A percentile compares a stretch with the other conserved stretches of the same genome.
Conservation (phyloP, 768 basidiomycete species). For the Fistulinella prunicolor region DNA sequence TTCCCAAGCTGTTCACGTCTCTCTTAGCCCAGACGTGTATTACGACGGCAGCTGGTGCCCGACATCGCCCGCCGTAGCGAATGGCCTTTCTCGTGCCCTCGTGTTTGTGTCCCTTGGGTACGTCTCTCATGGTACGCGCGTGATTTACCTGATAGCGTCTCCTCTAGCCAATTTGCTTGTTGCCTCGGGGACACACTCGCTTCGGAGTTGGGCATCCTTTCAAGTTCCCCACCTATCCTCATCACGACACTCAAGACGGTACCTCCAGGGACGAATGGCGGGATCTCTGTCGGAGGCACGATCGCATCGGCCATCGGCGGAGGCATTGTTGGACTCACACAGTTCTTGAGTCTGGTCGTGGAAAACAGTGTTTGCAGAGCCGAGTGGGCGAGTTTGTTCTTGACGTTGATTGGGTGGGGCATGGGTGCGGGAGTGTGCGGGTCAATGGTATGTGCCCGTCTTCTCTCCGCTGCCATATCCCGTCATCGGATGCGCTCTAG, state of each 20-base stretch:
- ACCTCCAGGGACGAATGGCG: conserved; percentile 92
- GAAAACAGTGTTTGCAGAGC: conserved; percentile 60
- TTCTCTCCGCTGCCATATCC: not conserved
- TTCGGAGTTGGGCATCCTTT: conserved; percentile 89
- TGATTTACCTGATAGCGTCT: conserved; percentile 1
- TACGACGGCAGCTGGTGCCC: conserved; percentile 59
- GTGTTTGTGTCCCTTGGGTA: conserved; percentile 70
- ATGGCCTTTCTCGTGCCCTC: conserved; percentile 58
- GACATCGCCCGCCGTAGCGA: conserved; percentile 39
- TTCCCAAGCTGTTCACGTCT: conserved; percentile 6
- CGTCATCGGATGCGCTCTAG: conserved; percentile 34
- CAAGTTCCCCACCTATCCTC: conserved; percentile 61
- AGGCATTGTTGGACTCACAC: conserved; percentile 59
- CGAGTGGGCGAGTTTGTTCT: conserved; percentile 37
- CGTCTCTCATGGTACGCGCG: conserved; percentile 4
- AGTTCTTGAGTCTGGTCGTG: conserved; percentile 52
- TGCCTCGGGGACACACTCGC: conserved; percentile 91
- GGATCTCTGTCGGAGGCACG: conserved; percentile 73
- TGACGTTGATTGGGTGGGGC: conserved; percentile 56
- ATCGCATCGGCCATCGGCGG: conserved; percentile 74
- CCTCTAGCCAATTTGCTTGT: conserved; percentile 75
- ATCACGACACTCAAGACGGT: conserved; percentile 75
- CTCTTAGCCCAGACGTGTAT: conserved; percentile 30
- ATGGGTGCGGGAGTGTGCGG: conserved; percentile 69
- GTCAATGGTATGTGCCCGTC: conserved; percentile 55